Percentiles rank a stretch among this genome's conserved stretches.
Conservation (phyloP, 148 eudicot genomes). For the Chenopodium berlandieri region DNA sequence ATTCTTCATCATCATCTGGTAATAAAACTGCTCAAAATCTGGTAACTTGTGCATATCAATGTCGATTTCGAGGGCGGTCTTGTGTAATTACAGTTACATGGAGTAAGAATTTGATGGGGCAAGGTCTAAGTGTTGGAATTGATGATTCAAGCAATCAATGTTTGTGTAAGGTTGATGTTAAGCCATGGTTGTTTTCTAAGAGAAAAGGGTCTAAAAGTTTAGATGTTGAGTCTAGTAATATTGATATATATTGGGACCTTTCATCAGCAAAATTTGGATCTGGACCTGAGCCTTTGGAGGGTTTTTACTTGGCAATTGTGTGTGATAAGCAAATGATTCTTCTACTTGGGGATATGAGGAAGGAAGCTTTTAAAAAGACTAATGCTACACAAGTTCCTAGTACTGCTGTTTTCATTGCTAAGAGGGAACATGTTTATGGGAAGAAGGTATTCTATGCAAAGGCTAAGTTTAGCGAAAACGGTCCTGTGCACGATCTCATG, state of each 20-base stretch:
- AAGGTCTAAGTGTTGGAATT: constrained; percentile 56
- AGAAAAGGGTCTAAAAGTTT: constrained; percentile 54
- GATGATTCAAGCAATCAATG: constrained; percentile 52
- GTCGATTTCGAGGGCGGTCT: constrained; percentile 44
- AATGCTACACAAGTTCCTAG: constrained; percentile 33
- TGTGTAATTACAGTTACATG: constrained; percentile 50
- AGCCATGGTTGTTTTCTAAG: constrained; percentile 66
- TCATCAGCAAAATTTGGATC: constrained; percentile 60
- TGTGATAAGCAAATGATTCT: constrained; percentile 51
- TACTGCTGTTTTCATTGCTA: constrained; percentile 42
- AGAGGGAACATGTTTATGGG: constrained; percentile 55
- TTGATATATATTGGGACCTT: constrained; percentile 62
- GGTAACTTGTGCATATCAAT: constrained; percentile 56
- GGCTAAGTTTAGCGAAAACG: constrained; percentile 46
- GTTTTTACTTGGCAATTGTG: constrained; percentile 52
- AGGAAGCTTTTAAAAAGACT: constrained; percentile 59
- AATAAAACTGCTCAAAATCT: constrained; percentile 50
- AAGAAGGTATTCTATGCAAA: constrained; percentile 46
- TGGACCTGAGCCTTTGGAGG: constrained; percentile 55
- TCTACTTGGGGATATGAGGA: constrained; percentile 55
- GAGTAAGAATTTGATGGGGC: constrained; percentile 67
- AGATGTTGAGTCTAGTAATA: constrained; percentile 46
- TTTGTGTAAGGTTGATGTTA: constrained; percentile 56
- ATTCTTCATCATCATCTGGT: constrained; percentile 55
- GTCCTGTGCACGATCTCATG: constrained; percentile 43